Evolutionary conservation across 345 rosid genomes (phyloP).

Genomic region (Arabidopsis arenosa): DNA sequence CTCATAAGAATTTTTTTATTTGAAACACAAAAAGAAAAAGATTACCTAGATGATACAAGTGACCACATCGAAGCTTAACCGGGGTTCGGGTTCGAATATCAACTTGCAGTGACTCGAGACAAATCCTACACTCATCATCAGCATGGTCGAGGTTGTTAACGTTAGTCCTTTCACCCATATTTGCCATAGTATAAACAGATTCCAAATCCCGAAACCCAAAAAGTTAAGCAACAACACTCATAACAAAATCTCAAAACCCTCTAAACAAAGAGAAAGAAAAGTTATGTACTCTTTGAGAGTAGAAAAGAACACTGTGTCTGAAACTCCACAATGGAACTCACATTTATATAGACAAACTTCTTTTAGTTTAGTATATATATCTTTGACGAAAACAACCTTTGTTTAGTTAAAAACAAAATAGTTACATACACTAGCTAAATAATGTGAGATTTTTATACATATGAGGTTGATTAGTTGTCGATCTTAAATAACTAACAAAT

Average conservation of each 20-base stretch:
- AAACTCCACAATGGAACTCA: not conserved
- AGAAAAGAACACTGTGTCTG: not conserved
- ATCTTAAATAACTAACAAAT: not conserved
- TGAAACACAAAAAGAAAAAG: not conserved
- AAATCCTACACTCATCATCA: not conserved
- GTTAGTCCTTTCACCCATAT: not conserved
- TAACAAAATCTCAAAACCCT: not conserved
- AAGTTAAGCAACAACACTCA: not conserved
- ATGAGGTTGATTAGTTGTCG: not conserved
- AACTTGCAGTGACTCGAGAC: not conserved
- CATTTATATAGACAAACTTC: not conserved
- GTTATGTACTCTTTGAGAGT: not conserved
- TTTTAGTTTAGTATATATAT: not conserved
- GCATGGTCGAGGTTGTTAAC: not conserved
- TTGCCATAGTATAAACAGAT: not conserved
- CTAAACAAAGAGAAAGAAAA: not conserved
- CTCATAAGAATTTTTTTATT: no score
- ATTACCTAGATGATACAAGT: not conserved
- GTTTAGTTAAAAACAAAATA: not conserved
- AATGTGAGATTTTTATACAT: not conserved
- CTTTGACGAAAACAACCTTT: not conserved
- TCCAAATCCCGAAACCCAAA: no score
- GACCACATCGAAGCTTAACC: conserved; percentile 1
- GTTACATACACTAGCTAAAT: not conserved
- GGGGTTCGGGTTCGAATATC: not conserved